Conservation (phyloP, 257 asterid species). For the Verbascum thapsus region DNA sequence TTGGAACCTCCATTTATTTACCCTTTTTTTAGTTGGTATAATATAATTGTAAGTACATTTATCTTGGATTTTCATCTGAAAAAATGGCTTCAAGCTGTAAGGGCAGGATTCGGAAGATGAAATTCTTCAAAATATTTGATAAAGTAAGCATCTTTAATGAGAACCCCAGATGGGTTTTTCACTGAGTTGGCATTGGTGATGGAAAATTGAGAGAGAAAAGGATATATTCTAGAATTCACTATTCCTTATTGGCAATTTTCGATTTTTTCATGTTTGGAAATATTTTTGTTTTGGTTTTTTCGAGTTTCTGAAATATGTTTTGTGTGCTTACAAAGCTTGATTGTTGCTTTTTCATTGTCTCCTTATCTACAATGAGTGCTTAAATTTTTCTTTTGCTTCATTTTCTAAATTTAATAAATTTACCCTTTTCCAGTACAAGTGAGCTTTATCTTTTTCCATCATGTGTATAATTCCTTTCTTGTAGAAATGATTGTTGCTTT, state of each 20-base stretch:
- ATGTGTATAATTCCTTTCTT: conserved; percentile 42
- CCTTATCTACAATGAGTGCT: conserved; percentile 34
- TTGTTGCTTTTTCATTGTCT: conserved; percentile 27
- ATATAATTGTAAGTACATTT: not conserved
- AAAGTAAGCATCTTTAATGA: conserved; percentile 36
- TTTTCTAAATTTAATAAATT: conserved; percentile 24
- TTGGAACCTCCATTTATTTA: not conserved
- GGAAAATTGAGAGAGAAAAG: not conserved
- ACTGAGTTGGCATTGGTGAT: too few relatives aligned
- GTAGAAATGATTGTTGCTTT: conserved; percentile 41
- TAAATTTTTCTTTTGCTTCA: conserved; percentile 25
- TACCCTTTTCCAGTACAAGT: not conserved
- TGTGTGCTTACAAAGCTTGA: conserved; percentile 32
- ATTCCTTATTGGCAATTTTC: conserved; percentile 1
- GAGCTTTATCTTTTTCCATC: conserved; percentile 32
- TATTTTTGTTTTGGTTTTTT: not conserved
- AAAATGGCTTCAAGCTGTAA: conserved; percentile 29
- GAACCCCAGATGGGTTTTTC: too few relatives aligned
- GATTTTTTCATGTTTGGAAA: not conserved
- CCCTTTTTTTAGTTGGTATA: not conserved
- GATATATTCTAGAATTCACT: conserved; percentile 1
- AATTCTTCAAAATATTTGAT: conserved; percentile 22
- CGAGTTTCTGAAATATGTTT: conserved; percentile 24
- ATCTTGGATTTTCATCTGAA: conserved; percentile 11
- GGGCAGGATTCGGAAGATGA: conserved; percentile 34